Conservation (phyloP, 2,329 filamentous ascomycete genomes). For the Drechslerella stenobrocha region DNA sequence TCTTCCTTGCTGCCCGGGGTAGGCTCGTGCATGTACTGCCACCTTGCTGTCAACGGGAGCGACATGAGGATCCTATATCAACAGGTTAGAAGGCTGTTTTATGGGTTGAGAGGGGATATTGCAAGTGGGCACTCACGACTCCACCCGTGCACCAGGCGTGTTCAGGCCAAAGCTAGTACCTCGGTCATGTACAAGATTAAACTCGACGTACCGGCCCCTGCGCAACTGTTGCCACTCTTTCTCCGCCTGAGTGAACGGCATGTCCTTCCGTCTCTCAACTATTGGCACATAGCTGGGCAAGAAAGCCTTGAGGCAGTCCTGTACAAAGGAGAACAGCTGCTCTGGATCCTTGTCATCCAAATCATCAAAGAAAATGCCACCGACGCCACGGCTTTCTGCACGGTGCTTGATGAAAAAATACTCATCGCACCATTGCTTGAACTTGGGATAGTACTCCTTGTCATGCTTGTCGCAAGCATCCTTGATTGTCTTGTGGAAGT, state of each 20-base stretch:
- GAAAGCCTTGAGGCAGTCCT: slow-evolving; percentile 83
- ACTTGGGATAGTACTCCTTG: slow-evolving; percentile 84
- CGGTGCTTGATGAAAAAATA: slow-evolving; percentile 96
- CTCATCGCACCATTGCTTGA: slow-evolving; percentile 98
- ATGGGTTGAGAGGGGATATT: not conserved
- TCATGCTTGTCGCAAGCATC: slow-evolving; percentile 91
- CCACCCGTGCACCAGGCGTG: slow-evolving; percentile 85
- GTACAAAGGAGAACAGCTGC: slow-evolving; percentile 84
- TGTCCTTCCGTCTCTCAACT: slow-evolving; percentile 81
- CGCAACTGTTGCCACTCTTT: slow-evolving; percentile 97
- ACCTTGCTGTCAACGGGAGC: slow-evolving; percentile 85
- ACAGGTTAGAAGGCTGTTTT: not conserved
- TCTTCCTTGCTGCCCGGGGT: slow-evolving; percentile 76
- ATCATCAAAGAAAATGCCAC: slow-evolving; percentile 98
- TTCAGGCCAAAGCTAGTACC: slow-evolving; percentile 93
- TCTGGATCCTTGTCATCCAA: slow-evolving; percentile 86
- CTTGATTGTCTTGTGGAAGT: slow-evolving; percentile 94
- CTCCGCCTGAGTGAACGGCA: slow-evolving; percentile 82
- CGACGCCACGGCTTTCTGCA: slow-evolving; percentile 80
- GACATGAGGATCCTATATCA: slow-evolving; percentile 90
- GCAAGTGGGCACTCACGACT: slow-evolving; percentile 57
- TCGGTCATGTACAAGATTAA: slow-evolving; percentile 95
- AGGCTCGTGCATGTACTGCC: slow-evolving; percentile 93
- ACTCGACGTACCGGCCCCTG: slow-evolving; percentile 94
- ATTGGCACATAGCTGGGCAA: slow-evolving; percentile 89